Conservation (phyloP, 495 filamentous ascomycete genomes). For the Acidiella bohemica region DNA sequence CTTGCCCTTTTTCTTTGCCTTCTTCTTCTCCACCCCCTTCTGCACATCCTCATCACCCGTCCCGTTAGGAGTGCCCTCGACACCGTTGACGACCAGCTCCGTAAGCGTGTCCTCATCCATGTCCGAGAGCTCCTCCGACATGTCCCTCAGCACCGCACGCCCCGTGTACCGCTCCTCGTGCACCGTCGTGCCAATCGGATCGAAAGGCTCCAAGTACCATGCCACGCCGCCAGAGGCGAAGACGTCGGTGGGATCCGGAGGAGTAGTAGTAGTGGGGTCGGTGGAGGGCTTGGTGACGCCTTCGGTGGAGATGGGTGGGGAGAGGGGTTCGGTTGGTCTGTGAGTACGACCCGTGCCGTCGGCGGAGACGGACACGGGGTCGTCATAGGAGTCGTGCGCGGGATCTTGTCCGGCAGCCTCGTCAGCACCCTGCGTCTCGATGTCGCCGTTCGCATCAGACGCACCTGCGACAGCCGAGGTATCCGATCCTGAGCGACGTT, state of each 20-base stretch:
- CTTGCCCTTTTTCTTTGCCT: slow-evolving; percentile 1
- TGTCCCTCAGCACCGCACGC: slow-evolving; percentile 55
- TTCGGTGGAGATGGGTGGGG: slow-evolving; percentile 20
- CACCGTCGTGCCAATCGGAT: slow-evolving; percentile 61
- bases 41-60: not conserved
- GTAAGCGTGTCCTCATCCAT: slow-evolving; percentile 77
- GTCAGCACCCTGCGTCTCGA: slow-evolving; percentile 14
- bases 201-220: slow-evolving; percentile 78
- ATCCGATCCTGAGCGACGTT: slow-evolving; percentile 10
- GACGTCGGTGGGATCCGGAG: slow-evolving; percentile 38
- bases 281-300: not conserved
- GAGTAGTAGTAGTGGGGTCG: slow-evolving; percentile 29
- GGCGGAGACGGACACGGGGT: not conserved
- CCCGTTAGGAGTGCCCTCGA: slow-evolving; percentile 4
- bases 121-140: slow-evolving; percentile 79
- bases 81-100: slow-evolving; percentile 37
- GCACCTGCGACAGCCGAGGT: slow-evolving; percentile 17
- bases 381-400: slow-evolving; percentile 9
- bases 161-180: slow-evolving; percentile 68
- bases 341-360: slow-evolving; percentile 5
- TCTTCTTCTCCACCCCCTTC: slow-evolving; percentile 3
- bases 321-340: slow-evolving; percentile 17
- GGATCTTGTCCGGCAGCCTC: slow-evolving; percentile 21
- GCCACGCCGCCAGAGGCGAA: slow-evolving; percentile 62
- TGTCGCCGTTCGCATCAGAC: slow-evolving; percentile 7